Conservation (phyloP, 306 rosid genomes). For the Benincasa hispida region DNA sequence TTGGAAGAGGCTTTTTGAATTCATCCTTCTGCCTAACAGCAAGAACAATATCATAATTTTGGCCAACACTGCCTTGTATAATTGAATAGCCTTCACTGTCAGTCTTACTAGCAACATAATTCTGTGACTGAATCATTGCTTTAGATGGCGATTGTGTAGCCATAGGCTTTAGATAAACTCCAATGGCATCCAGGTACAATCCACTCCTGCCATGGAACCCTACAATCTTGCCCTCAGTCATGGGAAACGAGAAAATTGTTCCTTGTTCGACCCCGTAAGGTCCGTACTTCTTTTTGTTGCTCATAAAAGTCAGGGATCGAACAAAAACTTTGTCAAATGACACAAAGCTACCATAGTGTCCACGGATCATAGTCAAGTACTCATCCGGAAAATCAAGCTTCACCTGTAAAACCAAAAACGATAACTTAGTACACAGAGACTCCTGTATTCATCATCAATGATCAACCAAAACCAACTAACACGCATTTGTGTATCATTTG, state of each 20-base stretch:
- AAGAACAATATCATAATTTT: constrained; percentile 59
- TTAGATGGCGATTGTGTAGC: constrained; percentile 27
- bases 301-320: constrained; percentile 46
- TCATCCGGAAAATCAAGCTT: constrained; percentile 57
- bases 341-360: constrained; percentile 44
- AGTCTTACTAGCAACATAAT: constrained; percentile 14
- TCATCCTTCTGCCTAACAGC: constrained; percentile 69
- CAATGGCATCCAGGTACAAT: constrained; percentile 75
- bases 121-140: constrained; percentile 24
- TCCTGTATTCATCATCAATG: background rate
- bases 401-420: constrained; percentile 23
- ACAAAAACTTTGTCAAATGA: constrained; percentile 26
- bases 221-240: constrained; percentile 53
- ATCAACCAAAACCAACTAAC: background rate
- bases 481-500: constrained; percentile 7
- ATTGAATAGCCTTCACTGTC: constrained; percentile 46
- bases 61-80: constrained; percentile 54
- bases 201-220: constrained; percentile 78
- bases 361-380: constrained; percentile 47
- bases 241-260: constrained; percentile 43
- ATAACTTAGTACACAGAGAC: background rate
- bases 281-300: constrained; percentile 45
- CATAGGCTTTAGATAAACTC: constrained; percentile 48
- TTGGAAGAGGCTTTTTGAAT: constrained; percentile 21
- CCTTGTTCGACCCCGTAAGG: constrained; percentile 57